Percentiles rank a stretch among this genome's conserved stretches.
These are phyloP conservation scores for Inonotus obliquus DNA, from an alignment of 1,284 basidiomycete genomes.

Conservation along the genomic window DNA sequence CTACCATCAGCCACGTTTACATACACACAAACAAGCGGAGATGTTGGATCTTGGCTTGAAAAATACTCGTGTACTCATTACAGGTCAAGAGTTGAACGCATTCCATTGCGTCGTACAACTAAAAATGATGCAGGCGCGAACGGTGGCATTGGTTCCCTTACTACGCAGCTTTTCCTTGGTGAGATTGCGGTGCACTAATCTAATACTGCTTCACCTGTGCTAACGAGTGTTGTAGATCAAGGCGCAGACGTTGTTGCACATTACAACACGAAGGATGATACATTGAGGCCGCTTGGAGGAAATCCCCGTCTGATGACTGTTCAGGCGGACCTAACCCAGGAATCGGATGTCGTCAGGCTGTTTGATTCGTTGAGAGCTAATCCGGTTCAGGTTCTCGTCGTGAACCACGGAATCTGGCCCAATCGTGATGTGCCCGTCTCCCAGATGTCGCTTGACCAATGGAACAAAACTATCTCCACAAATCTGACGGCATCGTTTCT, in stretches of 20 bases:
- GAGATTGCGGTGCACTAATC: slow-evolving; percentile 18
- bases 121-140: slow-evolving; percentile 48
- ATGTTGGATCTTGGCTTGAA: slow-evolving; percentile 33
- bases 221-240: slow-evolving; percentile 41
- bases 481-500: slow-evolving; percentile 71
- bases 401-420: slow-evolving; percentile 64
- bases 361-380: slow-evolving; percentile 34
- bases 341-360: slow-evolving; percentile 45
- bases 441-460: slow-evolving; percentile 59
- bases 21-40: neutral
- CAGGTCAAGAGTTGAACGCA: slow-evolving; percentile 24
- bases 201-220: neutral
- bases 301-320: slow-evolving; percentile 36
- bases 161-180: slow-evolving; percentile 50
- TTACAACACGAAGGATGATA: slow-evolving; percentile 52
- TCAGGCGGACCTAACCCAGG: slow-evolving; percentile 56
- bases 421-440: slow-evolving; percentile 43
- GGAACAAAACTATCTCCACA: slow-evolving; percentile 56
- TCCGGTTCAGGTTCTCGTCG: slow-evolving; percentile 43
- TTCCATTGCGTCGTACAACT: neutral
- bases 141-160: slow-evolving; percentile 63
- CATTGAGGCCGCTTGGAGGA: slow-evolving; percentile 40
- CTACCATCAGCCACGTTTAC: neutral
- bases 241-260: slow-evolving; percentile 71
- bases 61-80: slow-evolving; percentile 33